These are phyloP conservation scores for Botrytis hyacinthi DNA, from an alignment of 2,329 filamentous ascomycete genomes.

Conservation along the genomic window DNA sequence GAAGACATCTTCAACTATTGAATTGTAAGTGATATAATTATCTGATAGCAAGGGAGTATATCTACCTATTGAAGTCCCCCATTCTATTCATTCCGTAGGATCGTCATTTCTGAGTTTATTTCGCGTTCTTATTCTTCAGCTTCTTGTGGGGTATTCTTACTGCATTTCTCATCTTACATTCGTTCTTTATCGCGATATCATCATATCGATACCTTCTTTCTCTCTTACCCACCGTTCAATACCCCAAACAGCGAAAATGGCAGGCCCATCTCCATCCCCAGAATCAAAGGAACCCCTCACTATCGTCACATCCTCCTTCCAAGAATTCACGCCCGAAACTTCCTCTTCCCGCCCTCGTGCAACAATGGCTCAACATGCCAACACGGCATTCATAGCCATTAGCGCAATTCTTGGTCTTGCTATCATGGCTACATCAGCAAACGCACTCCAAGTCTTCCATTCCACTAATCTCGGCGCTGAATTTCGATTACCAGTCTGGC, in stretches of 20 bases:
- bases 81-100: background rate
- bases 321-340: conserved; percentile 6
- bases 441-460: conserved; percentile 55
- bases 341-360: conserved; percentile 40
- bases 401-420: conserved; percentile 52
- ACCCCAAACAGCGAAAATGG: conserved; percentile 8
- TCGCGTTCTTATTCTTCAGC: conserved; percentile 5
- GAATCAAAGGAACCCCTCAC: conserved; percentile 12
- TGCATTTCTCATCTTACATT: background rate
- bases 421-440: conserved; percentile 53
- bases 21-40: background rate
- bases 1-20: background rate
- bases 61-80: background rate
- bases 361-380: conserved; percentile 35
- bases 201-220: background rate
- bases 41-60: background rate
- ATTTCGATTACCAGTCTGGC: conserved; percentile 57
- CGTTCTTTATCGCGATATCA: background rate
- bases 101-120: background rate
- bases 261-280: conserved; percentile 7
- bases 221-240: background rate
- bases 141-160: conserved; percentile 1
- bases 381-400: conserved; percentile 49
- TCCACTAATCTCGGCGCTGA: conserved; percentile 49
- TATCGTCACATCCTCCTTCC: conserved; percentile 3